phyloP scores from a whole-genome alignment of 2,329 filamentous ascomycete species.

The Aspergillus nomiae region DNA sequence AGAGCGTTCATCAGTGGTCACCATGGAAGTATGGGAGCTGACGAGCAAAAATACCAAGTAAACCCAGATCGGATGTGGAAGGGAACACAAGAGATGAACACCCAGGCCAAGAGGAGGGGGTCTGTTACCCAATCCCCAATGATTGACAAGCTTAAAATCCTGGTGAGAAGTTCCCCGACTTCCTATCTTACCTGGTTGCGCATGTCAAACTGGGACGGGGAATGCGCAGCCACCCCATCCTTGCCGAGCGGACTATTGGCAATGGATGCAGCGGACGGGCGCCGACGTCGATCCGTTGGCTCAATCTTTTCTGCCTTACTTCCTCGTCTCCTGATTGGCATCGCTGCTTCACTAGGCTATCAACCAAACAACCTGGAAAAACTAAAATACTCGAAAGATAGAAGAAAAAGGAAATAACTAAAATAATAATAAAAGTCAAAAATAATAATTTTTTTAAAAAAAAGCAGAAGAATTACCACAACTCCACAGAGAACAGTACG shows the following conservation, averaged over 20 bases:
- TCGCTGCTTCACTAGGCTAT: slow-evolving; percentile 1
- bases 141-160: slow-evolving; percentile 20
- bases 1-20: neutral
- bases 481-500: neutral
- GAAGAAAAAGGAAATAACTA: neutral
- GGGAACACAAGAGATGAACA: neutral
- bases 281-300: slow-evolving; percentile 38
- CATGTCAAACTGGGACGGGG: slow-evolving; percentile 29
- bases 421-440: slow-evolving; percentile 2
- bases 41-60: neutral
- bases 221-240: slow-evolving; percentile 27
- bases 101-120: neutral
- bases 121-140: slow-evolving; percentile 1
- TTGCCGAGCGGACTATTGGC: slow-evolving; percentile 40
- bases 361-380: neutral
- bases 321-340: slow-evolving; percentile 32
- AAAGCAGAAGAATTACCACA: neutral
- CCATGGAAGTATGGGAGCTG: neutral
- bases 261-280: slow-evolving; percentile 34
- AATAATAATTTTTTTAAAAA: neutral
- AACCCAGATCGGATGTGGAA: neutral
- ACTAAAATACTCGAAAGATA: neutral
- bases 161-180: slow-evolving; percentile 11
- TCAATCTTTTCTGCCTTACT: slow-evolving; percentile 32
- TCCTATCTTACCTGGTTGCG: slow-evolving; percentile 16